Evolutionary conservation across 768 basidiomycete genomes (phyloP).

Genomic region (Tephrocybe sp.): DNA sequence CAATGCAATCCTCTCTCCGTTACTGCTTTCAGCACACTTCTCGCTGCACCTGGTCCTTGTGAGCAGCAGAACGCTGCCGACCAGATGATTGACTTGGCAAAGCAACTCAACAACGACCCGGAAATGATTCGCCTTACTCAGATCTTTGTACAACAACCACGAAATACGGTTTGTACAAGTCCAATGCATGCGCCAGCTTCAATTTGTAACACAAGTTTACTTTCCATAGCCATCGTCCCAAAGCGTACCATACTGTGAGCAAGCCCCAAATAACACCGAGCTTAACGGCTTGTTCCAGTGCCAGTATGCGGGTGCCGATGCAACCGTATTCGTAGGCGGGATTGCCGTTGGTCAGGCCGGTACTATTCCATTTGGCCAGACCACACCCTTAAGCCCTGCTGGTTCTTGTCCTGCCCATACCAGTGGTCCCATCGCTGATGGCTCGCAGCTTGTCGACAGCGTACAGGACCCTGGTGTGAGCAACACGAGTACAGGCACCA

Average conservation of each 20-base stretch:
- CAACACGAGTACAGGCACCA: conserved; percentile 9
- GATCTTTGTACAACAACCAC: conserved; percentile 57
- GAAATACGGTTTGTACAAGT: conserved; percentile 44
- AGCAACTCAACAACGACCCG: conserved; percentile 42
- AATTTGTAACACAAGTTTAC: not conserved
- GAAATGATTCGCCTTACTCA: conserved; percentile 53
- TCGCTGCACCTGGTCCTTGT: conserved; percentile 55
- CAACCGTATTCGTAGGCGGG: conserved; percentile 44
- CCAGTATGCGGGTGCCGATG: conserved; percentile 51
- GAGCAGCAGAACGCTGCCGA: conserved; percentile 60
- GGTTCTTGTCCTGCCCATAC: conserved; percentile 54
- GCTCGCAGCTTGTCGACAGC: conserved; percentile 39
- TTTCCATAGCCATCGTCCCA: conserved; percentile 37
- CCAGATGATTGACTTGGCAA: conserved; percentile 45
- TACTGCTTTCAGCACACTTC: conserved; percentile 55
- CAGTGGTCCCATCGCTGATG: conserved; percentile 48
- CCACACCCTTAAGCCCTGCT: conserved; percentile 37
- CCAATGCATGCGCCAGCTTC: not conserved
- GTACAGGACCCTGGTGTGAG: conserved; percentile 34
- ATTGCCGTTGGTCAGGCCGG: conserved; percentile 41
- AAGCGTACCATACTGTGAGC: conserved; percentile 53
- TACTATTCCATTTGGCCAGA: conserved; percentile 54
- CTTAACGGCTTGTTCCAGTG: conserved; percentile 59
- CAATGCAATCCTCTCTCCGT: conserved; percentile 60
- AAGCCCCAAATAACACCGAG: conserved; percentile 50